phyloP scores from a whole-genome alignment of 1,139 yeast genomes.

The Candida freyschussii region DNA sequence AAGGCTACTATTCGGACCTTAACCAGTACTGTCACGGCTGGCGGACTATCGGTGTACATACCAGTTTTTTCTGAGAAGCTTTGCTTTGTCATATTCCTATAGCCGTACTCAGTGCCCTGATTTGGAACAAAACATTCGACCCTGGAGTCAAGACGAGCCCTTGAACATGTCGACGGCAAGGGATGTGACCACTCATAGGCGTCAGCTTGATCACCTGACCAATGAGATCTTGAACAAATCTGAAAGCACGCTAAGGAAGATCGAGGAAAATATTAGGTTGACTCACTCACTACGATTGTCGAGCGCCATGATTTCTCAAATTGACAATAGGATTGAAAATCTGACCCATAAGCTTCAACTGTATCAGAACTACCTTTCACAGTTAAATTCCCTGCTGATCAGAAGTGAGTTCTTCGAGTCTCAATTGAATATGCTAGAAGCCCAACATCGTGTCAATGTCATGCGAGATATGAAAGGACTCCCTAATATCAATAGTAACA shows the following conservation, averaged over 20 bases:
- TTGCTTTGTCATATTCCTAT: no score
- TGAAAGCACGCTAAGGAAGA: slow-evolving; percentile 14
- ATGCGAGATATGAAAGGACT: slow-evolving; percentile 22
- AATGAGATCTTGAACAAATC: slow-evolving; percentile 21
- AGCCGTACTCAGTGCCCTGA: no score
- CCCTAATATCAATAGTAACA: slow-evolving; percentile 22
- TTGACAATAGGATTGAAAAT: slow-evolving; percentile 17
- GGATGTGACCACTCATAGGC: slow-evolving; percentile 11
- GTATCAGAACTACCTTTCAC: slow-evolving; percentile 22
- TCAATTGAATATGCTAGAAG: slow-evolving; percentile 33
- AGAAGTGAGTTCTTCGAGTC: slow-evolving; percentile 37
- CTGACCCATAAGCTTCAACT: slow-evolving; percentile 15
- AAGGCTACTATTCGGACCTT: no score
- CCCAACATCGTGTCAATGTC: slow-evolving; percentile 21
- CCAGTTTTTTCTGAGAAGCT: no score
- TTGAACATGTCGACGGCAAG: slow-evolving; percentile 6
- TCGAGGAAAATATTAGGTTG: slow-evolving; percentile 21
- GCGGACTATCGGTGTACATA: no score
- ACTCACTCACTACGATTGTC: slow-evolving; percentile 19
- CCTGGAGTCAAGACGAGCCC: no score
- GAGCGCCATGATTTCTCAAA: slow-evolving; percentile 13
- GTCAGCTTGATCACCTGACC: slow-evolving; percentile 18
- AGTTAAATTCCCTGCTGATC: slow-evolving; percentile 32
- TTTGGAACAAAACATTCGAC: background rate
- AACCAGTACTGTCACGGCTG: no score